Conservation (phyloP, 345 rosid genomes). For the Rhodamnia rubescens region DNA sequence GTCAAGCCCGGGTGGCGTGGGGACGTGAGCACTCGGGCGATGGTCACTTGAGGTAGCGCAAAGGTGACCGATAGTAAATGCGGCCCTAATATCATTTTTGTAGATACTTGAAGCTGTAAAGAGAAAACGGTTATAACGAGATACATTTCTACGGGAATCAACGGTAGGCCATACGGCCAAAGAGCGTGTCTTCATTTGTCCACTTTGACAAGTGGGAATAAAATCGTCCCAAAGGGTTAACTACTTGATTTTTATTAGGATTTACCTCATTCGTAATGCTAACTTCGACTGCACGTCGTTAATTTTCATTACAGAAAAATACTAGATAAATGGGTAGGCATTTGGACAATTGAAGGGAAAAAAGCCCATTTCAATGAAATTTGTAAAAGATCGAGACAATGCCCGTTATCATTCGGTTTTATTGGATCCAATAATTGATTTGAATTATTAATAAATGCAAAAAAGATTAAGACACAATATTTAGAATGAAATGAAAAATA, state of each 20-base stretch:
- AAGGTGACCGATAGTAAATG: too few species aligned
- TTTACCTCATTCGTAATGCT: fast-evolving
- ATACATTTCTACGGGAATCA: not conserved
- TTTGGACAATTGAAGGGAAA: not conserved
- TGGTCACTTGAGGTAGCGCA: too few species aligned
- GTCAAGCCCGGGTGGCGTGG: too few species aligned
- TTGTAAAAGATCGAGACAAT: not conserved
- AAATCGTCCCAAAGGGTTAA: not conserved
- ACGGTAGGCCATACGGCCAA: not conserved
- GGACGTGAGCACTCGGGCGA: too few species aligned
- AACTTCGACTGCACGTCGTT: not conserved
- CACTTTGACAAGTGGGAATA: not conserved
- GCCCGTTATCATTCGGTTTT: not conserved
- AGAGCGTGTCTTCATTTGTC: not conserved
- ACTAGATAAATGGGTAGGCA: too few species aligned
- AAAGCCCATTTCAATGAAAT: not conserved
- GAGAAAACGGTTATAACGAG: not conserved
- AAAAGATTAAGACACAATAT: not conserved
- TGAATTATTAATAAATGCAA: not conserved
- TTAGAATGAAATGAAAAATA: too few species aligned
- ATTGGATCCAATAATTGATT: not conserved
- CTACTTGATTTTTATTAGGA: not conserved
- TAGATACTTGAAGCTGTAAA: not conserved
- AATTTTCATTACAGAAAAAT: not conserved
- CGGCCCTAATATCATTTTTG: not conserved